phyloP scores from a whole-genome alignment of 768 basidiomycete genomes.

The Cyclocybe aegerita region DNA sequence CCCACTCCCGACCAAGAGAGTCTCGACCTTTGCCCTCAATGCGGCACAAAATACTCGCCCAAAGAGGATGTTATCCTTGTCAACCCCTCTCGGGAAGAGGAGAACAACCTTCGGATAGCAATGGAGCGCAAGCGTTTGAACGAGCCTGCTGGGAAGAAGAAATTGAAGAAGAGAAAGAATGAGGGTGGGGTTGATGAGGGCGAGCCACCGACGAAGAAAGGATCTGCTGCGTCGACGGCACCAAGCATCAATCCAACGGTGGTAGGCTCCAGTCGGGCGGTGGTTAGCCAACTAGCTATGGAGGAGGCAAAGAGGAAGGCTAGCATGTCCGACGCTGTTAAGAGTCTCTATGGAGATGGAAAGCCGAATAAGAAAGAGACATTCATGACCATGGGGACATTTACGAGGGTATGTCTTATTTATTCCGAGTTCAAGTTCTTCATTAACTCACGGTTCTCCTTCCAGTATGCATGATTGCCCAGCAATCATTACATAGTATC shows the following conservation, averaged over 20 bases:
- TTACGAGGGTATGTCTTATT: constrained; percentile 73
- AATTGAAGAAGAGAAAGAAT: constrained; percentile 63
- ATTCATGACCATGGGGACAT: constrained; percentile 91
- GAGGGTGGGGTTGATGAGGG: constrained; percentile 28
- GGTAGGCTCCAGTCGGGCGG: constrained; percentile 60
- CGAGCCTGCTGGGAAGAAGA: constrained; percentile 52
- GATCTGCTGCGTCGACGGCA: constrained; percentile 25
- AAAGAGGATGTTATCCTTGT: constrained; percentile 55
- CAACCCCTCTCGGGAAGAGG: constrained; percentile 73
- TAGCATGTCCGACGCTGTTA: constrained; percentile 83
- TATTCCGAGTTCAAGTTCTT: not conserved
- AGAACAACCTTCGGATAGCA: constrained; percentile 49
- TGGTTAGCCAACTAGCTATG: constrained; percentile 67
- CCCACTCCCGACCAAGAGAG: constrained; percentile 9
- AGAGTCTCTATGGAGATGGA: constrained; percentile 72
- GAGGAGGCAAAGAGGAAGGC: constrained; percentile 85
- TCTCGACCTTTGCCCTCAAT: constrained; percentile 73
- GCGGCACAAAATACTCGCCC: constrained; percentile 66
- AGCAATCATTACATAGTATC: not conserved
- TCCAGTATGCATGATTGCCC: constrained; percentile 10
- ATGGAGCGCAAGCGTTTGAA: constrained; percentile 60
- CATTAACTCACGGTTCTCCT: not conserved
- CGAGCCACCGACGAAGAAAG: constrained; percentile 45
- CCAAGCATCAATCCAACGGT: constrained; percentile 53
- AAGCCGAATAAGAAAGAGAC: constrained; percentile 67